These are phyloP conservation scores for Diaporthe velutina DNA, from an alignment of 2,329 filamentous ascomycete species.

Conservation along the genomic window DNA sequence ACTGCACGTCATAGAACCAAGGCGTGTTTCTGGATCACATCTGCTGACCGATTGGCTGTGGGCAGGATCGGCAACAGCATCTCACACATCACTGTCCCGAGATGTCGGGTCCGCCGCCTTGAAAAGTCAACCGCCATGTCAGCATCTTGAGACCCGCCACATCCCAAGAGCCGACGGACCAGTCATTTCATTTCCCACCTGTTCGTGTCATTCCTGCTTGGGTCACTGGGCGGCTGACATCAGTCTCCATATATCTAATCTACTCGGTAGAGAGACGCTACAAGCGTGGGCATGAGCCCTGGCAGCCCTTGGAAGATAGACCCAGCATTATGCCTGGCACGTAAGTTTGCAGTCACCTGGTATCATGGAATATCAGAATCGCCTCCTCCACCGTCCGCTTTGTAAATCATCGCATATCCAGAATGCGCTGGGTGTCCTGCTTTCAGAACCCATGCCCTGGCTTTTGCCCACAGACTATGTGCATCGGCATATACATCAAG, in stretches of 20 bases:
- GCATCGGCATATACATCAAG: constrained; percentile 68
- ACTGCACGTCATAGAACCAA: constrained; percentile 31
- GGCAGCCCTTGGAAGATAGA: constrained; percentile 10
- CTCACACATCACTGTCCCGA: background rate
- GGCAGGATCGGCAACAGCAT: background rate
- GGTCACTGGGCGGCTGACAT: background rate
- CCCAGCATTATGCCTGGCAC: background rate
- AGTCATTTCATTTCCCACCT: background rate
- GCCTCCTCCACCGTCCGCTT: background rate
- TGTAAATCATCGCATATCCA: constrained; percentile 5
- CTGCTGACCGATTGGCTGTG: constrained; percentile 4
- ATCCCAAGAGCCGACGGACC: background rate
- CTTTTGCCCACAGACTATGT: constrained; percentile 68
- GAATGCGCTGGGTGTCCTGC: background rate
- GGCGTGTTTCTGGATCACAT: background rate
- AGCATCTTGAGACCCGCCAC: constrained; percentile 3
- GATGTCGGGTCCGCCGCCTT: background rate
- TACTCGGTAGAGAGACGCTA: background rate
- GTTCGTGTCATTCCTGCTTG: background rate
- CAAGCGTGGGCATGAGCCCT: background rate
- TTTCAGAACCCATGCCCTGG: constrained; percentile 46
- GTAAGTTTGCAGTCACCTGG: background rate
- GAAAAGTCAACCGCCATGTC: constrained; percentile 11
- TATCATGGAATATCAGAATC: constrained; percentile 25
- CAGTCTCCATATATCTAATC: background rate